These are phyloP conservation scores for Apiospora saccharicola DNA, from an alignment of 2,329 filamentous ascomycete species.

Conservation along the genomic window DNA sequence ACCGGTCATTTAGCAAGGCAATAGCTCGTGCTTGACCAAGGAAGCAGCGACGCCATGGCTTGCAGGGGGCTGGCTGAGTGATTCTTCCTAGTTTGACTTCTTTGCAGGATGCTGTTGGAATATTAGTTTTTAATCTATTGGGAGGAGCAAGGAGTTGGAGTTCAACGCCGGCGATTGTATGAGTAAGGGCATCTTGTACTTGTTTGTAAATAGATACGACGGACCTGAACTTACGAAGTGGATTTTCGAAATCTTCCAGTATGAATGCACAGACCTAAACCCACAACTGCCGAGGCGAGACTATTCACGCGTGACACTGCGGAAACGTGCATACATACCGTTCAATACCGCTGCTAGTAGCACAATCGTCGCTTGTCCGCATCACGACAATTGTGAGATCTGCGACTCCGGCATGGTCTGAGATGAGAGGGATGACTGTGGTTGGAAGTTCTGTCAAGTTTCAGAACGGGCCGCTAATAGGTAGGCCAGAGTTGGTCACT, in stretches of 20 bases:
- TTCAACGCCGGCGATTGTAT: constrained; percentile 6
- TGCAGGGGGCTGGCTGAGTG: not conserved
- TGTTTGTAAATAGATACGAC: constrained; percentile 9
- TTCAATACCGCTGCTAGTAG: not conserved
- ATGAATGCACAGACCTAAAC: not conserved
- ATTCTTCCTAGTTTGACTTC: constrained; percentile 16
- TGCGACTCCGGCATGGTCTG: not conserved
- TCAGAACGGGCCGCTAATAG: constrained; percentile 9
- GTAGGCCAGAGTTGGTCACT: not conserved
- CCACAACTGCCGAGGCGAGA: not conserved
- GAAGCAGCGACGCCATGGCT: not conserved
- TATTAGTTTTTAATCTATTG: constrained; percentile 20
- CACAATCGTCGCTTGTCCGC: not conserved
- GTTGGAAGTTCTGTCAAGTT: constrained; percentile 9
- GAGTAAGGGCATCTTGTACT: constrained; percentile 12
- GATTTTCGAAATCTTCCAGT: not conserved
- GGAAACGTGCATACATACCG: not conserved
- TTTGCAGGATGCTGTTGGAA: constrained; percentile 8
- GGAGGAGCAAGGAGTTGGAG: constrained; percentile 19
- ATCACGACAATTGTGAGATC: not conserved
- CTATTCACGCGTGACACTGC: not conserved
- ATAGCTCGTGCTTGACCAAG: not conserved
- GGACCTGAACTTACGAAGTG: not conserved
- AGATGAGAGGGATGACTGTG: not conserved
- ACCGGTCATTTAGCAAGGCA: not conserved